Percentiles rank a stretch among this genome's conserved stretches.
Conservation (phyloP, 108 stramenopile species). For the Cylindrotheca closterium region DNA sequence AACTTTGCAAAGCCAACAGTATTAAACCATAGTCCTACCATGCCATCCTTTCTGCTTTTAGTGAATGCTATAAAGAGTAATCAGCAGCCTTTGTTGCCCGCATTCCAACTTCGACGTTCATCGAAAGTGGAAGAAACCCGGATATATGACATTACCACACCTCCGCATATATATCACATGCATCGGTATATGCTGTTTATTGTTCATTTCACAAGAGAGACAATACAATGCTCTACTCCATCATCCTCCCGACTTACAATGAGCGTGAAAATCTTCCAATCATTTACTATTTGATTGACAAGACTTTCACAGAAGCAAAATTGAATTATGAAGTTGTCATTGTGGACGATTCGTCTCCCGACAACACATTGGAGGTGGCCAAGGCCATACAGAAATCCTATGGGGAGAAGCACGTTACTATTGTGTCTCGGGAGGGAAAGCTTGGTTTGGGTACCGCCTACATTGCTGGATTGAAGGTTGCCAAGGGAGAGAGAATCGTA, state of each 20-base stretch:
- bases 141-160: too few species aligned
- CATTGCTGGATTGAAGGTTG: conserved; percentile 80
- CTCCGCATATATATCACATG: too few species aligned
- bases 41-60: too few species aligned
- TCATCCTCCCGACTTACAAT: conserved; percentile 98
- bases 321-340: conserved; percentile 91
- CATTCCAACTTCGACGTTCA: too few species aligned
- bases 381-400: conserved; percentile 81
- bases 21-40: too few species aligned
- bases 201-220: too few species aligned
- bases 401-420: conserved; percentile 70
- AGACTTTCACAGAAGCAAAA: conserved; percentile 62
- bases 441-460: conserved; percentile 97
- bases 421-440: conserved; percentile 91
- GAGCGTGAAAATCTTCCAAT: conserved; percentile 97
- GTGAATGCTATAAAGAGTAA: too few species aligned
- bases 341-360: conserved; percentile 95
- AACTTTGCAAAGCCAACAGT: not conserved
- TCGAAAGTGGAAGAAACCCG: too few species aligned
- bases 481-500: conserved; percentile 85
- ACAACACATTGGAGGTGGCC: conserved; percentile 93
- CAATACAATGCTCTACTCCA: conserved; percentile 92
- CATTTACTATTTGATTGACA: conserved; percentile 87
- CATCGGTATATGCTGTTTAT: too few species aligned
- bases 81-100: too few species aligned